Evolutionary conservation across 306 rosid genomes (phyloP).

Genomic region (Vigna hirtella): DNA sequence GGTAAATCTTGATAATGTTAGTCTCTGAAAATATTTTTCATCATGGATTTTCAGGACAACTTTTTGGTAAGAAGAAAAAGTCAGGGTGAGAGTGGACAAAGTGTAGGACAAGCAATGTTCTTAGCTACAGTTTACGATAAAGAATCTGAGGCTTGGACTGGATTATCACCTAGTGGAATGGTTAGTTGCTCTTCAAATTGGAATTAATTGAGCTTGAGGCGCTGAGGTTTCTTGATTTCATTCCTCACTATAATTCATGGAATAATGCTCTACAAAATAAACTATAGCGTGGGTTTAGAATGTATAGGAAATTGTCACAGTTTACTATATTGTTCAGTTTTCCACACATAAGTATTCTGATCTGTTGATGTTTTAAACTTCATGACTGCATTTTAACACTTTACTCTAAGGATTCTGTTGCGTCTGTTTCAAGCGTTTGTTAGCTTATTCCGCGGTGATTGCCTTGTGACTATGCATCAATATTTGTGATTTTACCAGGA

Average conservation of each 20-base stretch:
- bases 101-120: conserved; percentile 69
- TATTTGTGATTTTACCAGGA: conserved; percentile 59
- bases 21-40: conserved; percentile 7
- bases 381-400: conserved; percentile 23
- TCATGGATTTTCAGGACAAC: conserved; percentile 64
- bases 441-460: conserved; percentile 9
- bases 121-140: conserved; percentile 84
- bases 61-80: conserved; percentile 70
- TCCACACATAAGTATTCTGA: not conserved
- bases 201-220: conserved; percentile 32
- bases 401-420: conserved; percentile 8
- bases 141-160: conserved; percentile 92
- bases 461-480: conserved; percentile 25
- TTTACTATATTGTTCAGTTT: not conserved
- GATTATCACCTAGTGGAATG: conserved; percentile 66
- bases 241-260: conserved; percentile 7
- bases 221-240: conserved; percentile 24
- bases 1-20: conserved; percentile 22
- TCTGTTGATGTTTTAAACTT: conserved; percentile 20
- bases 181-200: conserved; percentile 56
- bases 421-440: not conserved
- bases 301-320: not conserved
- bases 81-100: conserved; percentile 58
- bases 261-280: conserved; percentile 28
- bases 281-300: conserved; percentile 3